These are phyloP conservation scores for Marchantia paleacea DNA, from an alignment of 225 moss, liverwort and hornwort species.

Conservation along the genomic window DNA sequence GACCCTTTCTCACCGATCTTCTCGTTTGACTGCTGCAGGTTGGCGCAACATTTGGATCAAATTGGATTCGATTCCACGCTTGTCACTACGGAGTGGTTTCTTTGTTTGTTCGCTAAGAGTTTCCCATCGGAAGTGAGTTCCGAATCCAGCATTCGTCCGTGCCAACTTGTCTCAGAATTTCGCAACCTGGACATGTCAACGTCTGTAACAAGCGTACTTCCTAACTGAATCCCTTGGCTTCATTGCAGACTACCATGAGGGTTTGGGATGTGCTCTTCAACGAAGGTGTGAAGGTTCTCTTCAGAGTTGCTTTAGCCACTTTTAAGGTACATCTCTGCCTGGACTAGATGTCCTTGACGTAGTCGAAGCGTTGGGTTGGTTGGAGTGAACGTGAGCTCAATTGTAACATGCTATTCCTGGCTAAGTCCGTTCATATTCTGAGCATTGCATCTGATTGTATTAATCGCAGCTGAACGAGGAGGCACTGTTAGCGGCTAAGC, in stretches of 20 bases:
- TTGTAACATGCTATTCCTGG: constrained; percentile 19
- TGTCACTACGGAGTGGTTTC: constrained; percentile 94
- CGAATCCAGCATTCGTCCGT: background rate
- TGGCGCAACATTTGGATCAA: constrained; percentile 75
- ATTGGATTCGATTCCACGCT: constrained; percentile 91
- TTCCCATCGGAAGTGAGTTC: constrained; percentile 79
- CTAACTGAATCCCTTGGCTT: background rate
- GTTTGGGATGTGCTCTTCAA: constrained; percentile 98
- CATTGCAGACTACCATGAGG: constrained; percentile 76
- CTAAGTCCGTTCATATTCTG: constrained; percentile 43
- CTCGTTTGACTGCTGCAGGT: constrained; percentile 40
- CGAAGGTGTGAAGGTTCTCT: constrained; percentile 83
- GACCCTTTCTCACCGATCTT: background rate
- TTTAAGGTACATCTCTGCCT: constrained; percentile 57
- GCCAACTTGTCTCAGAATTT: background rate
- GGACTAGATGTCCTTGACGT: background rate
- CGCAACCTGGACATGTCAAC: background rate
- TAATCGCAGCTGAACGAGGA: constrained; percentile 75
- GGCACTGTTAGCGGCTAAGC: constrained; percentile 65
- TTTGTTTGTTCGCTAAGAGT: constrained; percentile 92
- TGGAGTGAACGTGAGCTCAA: background rate
- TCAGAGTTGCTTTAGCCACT: constrained; percentile 86
- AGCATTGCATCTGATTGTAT: background rate
- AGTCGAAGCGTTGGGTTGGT: background rate
- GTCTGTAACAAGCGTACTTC: background rate